Base-by-base conservation (phyloP, 331 rosid genomes). In the Rosa hybrid region DNA sequence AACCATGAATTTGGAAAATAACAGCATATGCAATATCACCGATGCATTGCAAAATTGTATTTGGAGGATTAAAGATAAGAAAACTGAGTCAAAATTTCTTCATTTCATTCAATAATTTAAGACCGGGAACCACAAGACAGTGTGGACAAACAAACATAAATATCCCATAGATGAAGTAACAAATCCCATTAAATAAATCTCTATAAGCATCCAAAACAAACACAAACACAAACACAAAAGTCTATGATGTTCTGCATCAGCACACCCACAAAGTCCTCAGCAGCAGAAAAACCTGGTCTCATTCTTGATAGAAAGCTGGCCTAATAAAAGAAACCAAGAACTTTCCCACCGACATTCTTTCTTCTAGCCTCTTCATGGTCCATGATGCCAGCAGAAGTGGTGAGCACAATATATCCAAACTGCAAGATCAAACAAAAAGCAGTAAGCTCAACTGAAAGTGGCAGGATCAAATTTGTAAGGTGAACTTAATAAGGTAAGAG, bases 361-460 rank as follows among this genome's bases (percentile, higher is more conserved):
- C 88, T 81, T 30, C 88, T 76, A 16, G 88, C 88, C 78, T 85
- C 88, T 10, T 85, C 88, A 44, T 85, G 88, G 65, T 85, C 88
- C 88, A 85, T 85, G 65, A 85, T 85, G 48, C 88, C 85, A 42
- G 88, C 88, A 39, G 88, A 85, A 13, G 88, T 85, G 13, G 88
- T 85, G 73, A 85, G 75, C 2, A 85, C 88, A 1, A 85, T 85
- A 74, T 81, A 81, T 38, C 88, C 88, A 12, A 85, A 85, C 88
- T 81, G 85, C 88, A 74, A 41, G 30, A 30, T 17, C 1, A 42
- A 72, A 21, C 23, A 12, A 18, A 42, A n/a, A 46, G 21, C 0
- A 11, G 3, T 76, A n/a, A 76, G 73, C 68, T 23, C 18, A 57
- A 21, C 14, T 6, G 48, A 27, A 16, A 13, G 68, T 60, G 17